Evolutionary conservation across 345 rosid genomes (phyloP).

Genomic region (Salix caprea): DNA sequence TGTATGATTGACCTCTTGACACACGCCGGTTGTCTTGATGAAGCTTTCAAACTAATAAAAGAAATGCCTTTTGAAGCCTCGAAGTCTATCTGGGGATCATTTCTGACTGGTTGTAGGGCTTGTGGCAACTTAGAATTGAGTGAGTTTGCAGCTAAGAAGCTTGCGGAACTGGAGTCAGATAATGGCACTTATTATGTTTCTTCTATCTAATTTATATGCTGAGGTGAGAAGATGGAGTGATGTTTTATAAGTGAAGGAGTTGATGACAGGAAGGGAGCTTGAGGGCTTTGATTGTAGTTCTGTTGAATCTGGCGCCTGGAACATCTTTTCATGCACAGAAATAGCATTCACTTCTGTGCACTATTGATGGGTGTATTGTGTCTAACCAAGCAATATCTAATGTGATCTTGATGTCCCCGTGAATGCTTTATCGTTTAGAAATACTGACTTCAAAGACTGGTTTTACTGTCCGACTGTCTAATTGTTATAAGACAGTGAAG

Average conservation of each 20-base stretch:
- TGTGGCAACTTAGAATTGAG: conserved; percentile 40
- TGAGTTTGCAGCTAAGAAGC: conserved; percentile 45
- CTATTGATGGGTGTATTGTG: background rate
- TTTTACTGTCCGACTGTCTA: background rate
- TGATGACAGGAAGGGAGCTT: conserved; percentile 40
- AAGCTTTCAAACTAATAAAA: conserved; percentile 35
- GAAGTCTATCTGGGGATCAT: conserved; percentile 51
- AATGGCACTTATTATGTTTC: conserved; percentile 38
- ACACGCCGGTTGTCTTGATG: conserved; percentile 35
- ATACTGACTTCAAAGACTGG: background rate
- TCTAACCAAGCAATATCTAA: background rate
- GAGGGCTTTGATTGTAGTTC: conserved; percentile 37
- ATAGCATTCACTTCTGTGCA: background rate
- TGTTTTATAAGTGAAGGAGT: conserved; percentile 31
- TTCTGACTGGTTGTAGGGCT: conserved; percentile 39
- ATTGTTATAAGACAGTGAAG: background rate
- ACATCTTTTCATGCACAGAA: background rate
- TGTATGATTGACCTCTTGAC: conserved; percentile 46
- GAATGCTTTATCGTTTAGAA: background rate
- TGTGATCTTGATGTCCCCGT: background rate
- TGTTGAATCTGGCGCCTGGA: conserved; percentile 21
- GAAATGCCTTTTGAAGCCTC: conserved; percentile 51
- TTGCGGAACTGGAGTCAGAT: conserved; percentile 46
- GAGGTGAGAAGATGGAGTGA: conserved; percentile 54
- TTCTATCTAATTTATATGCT: conserved; percentile 41